Evolutionary conservation across 805 yeast species (phyloP), one percentile per base, ranked within the genome.

Genomic region (Kurtzmaniella fragi): DNA sequence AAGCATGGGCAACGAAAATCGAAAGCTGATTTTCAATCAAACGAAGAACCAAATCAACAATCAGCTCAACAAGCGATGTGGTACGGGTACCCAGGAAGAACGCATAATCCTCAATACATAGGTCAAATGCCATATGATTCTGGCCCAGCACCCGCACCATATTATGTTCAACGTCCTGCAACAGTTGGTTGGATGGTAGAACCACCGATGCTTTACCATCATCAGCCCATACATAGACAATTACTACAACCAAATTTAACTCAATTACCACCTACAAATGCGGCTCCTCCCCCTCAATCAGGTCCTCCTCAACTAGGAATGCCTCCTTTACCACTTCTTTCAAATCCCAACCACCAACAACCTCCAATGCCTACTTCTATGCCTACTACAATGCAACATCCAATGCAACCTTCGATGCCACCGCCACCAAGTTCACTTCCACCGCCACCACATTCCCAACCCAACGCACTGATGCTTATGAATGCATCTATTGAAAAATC

Each of bases 1-100:
- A 67, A 64, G 34, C 73, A 67, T 43, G 73, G 73, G n/a, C 62
- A 56, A 37, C 50, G 72, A 28, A 65, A 65, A 47, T 56, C 64
- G 20, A 67, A 66, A 44, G 62, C 63, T 14, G 71, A 67, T 42
- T 67, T 64, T 48, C 67, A 64, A 39, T 44, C 46, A 41, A 52
- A 36, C 15, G 40, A 50, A 14, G 56, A 53, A 12, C 28, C 33
- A 26, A 15, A 20, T 9, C 34, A 11, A 15, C 27, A 36, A 13
- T 28, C 15, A 8, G n/a, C 28, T 10, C 28, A 12, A 5, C 17
- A 27, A 11, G 16, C 25, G 9, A 13, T 27, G 13, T 34, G 37
- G 37, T 34, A 27, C 25, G 37, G 37, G 8, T 28, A 28, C 8
- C 37, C 37, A 20, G 25, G 25, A 20, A 20, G 25, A 20, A 20